These are phyloP conservation scores for Aspergillus candidus DNA, from an alignment of 2,329 filamentous ascomycete genomes.

Conservation along the genomic window DNA sequence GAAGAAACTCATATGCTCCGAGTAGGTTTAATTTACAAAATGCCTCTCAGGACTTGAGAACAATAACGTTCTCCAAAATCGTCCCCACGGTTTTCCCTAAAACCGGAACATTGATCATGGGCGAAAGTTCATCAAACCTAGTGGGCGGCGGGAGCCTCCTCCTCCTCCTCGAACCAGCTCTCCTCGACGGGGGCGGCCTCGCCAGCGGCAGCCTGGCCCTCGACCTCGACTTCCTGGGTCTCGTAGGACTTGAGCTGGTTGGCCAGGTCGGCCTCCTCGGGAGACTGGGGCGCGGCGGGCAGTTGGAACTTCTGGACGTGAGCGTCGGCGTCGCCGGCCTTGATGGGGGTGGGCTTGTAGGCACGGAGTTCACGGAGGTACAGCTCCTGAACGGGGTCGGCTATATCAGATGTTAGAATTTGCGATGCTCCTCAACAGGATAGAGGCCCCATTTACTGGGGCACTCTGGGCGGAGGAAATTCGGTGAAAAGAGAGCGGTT, in stretches of 20 bases:
- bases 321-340: constrained; percentile 80
- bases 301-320: constrained; percentile 82
- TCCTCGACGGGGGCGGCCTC: constrained; percentile 57
- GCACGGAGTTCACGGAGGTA: constrained; percentile 94
- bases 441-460: too few relatives aligned
- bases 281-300: constrained; percentile 76
- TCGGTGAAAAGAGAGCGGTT: constrained; percentile 8
- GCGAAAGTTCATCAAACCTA: constrained; percentile 25
- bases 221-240: constrained; percentile 85
- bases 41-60: constrained; percentile 14
- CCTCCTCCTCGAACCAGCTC: constrained; percentile 79
- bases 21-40: constrained; percentile 26
- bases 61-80: constrained; percentile 17
- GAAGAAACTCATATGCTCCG: constrained; percentile 20
- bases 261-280: constrained; percentile 90
- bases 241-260: constrained; percentile 92
- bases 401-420: constrained; percentile 46
- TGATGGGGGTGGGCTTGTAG: constrained; percentile 82
- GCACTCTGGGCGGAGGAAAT: too few relatives aligned
- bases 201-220: constrained; percentile 67
- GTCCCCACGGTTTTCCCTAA: constrained; percentile 23
- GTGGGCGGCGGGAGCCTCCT: constrained; percentile 43
- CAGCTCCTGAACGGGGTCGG: constrained; percentile 95
- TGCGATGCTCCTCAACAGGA: not conserved
- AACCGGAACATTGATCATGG: constrained; percentile 4